Evolutionary conservation across 805 yeast species (phyloP).

Genomic region (Candida maltosa): DNA sequence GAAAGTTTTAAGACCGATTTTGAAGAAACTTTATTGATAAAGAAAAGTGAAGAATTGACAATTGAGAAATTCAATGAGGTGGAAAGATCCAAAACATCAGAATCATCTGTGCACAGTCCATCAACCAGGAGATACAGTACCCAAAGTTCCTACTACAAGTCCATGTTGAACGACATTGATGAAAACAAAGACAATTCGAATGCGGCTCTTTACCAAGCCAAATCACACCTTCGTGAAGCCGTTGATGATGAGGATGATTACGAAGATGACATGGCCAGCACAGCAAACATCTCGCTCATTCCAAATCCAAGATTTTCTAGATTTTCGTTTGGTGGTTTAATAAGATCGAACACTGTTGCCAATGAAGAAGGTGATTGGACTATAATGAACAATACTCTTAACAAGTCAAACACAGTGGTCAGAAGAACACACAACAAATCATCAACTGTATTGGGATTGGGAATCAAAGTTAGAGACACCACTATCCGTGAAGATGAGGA

Average conservation of each 20-base stretch:
- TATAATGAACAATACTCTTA: slow-evolving; percentile 11
- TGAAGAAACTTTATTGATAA: slow-evolving; percentile 1
- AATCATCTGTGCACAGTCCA: slow-evolving; percentile 2
- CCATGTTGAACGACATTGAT: slow-evolving; percentile 21
- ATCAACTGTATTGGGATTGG: slow-evolving; percentile 24
- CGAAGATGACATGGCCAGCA: slow-evolving; percentile 5
- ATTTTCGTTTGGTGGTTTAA: slow-evolving; percentile 38
- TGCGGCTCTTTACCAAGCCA: background rate
- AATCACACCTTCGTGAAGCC: background rate
- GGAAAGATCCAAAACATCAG: slow-evolving; percentile 9
- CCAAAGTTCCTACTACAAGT: slow-evolving; percentile 13
- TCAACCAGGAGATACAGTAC: slow-evolving; percentile 5
- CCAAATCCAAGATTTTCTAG: slow-evolving; percentile 44
- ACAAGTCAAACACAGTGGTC: slow-evolving; percentile 16
- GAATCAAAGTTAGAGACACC: slow-evolving; percentile 13
- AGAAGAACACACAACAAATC: slow-evolving; percentile 10
- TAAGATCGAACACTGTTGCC: slow-evolving; percentile 9
- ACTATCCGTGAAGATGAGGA: slow-evolving; percentile 4
- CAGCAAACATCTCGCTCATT: slow-evolving; percentile 7
- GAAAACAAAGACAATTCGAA: too few relatives aligned
- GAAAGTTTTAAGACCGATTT: too few relatives aligned
- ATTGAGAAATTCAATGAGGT: slow-evolving; percentile 12
- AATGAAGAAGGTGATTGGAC: slow-evolving; percentile 12
- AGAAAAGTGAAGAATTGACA: slow-evolving; percentile 12
- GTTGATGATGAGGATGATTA: background rate